Percentiles rank a stretch among this genome's conserved stretches.
These are phyloP conservation scores for Saturnispora sekii DNA, from an alignment of 805 yeast species.

Conservation along the genomic window DNA sequence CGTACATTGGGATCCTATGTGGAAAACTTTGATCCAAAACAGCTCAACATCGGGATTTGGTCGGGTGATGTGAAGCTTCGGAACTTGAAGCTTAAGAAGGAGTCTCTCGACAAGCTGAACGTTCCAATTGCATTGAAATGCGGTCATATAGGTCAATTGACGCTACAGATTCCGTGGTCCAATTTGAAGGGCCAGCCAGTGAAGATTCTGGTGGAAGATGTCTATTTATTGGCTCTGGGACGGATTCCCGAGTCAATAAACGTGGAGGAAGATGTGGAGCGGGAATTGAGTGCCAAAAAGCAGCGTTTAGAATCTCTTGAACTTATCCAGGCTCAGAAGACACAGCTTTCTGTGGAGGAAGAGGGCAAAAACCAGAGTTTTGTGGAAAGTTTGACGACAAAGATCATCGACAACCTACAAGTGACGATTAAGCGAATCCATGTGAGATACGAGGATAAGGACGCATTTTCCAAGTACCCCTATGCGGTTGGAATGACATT, in stretches of 20 bases:
- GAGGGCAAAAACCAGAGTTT: conserved; percentile 63
- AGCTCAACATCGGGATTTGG: conserved; percentile 93
- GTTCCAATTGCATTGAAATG: conserved; percentile 80
- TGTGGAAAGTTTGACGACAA: conserved; percentile 77
- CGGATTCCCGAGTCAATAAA: conserved; percentile 46
- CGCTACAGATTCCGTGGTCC: conserved; percentile 94
- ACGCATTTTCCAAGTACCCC: conserved; percentile 61
- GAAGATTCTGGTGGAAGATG: conserved; percentile 76
- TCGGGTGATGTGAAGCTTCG: conserved; percentile 88
- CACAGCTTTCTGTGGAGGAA: conserved; percentile 19
- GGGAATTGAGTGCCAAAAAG: conserved; percentile 52
- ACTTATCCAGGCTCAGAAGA: conserved; percentile 41
- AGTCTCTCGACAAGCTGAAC: conserved; percentile 77
- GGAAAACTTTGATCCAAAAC: conserved; percentile 93
- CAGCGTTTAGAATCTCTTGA: conserved; percentile 62
- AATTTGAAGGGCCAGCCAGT: conserved; percentile 90
- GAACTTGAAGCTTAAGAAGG: conserved; percentile 72
- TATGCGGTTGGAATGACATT: conserved; percentile 77
- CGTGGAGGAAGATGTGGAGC: conserved; percentile 47
- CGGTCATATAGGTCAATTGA: conserved; percentile 84
- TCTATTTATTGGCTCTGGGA: conserved; percentile 74
- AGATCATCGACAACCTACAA: conserved; percentile 87
- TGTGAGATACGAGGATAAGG: conserved; percentile 78
- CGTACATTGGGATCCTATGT: conserved; percentile 65
- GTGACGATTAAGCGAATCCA: conserved; percentile 87